Percentiles rank a stretch among this genome's conserved stretches.
Evolutionary conservation across 208 protist species (phyloP).

Genomic region (Leishmania tropica): DNA sequence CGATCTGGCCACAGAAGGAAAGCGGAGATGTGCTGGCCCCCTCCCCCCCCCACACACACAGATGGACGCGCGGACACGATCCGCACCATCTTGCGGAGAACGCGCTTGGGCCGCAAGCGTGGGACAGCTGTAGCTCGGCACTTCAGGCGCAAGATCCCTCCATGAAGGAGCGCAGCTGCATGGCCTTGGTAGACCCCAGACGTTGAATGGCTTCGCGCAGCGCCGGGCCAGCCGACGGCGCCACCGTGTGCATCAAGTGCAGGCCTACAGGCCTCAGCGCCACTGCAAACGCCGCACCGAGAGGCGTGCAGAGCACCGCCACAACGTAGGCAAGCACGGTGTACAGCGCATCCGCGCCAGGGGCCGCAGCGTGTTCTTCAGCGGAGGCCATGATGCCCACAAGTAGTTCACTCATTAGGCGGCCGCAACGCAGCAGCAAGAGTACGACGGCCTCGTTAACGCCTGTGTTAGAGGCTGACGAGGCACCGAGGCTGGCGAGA

Average conservation of each 20-base stretch:
- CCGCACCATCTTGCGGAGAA: not conserved
- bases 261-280: conserved; percentile 37
- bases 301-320: conserved; percentile 30
- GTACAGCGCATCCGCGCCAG: conserved; percentile 11
- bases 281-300: conserved; percentile 7
- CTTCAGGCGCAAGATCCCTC: conserved; percentile 38
- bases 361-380: conserved; percentile 3
- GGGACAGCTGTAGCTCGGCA: not conserved
- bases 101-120: too few relatives aligned
- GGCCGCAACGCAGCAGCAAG: conserved; percentile 20
- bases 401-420: conserved; percentile 23
- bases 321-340: conserved; percentile 35
- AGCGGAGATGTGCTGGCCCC: not conserved
- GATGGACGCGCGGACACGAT: not conserved
- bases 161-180: conserved; percentile 67
- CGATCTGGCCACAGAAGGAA: not conserved
- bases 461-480: not conserved
- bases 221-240: conserved; percentile 30
- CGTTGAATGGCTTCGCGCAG: conserved; percentile 59
- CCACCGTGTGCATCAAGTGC: conserved; percentile 43
- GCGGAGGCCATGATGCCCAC: conserved; percentile 6
- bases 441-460: not conserved
- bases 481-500: conserved; percentile 13
- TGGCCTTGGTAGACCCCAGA: conserved; percentile 36
- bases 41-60: not conserved